These are phyloP conservation scores for Cryptomeria japonica DNA, from an alignment of 75 land plant genomes.

Conservation along the genomic window DNA sequence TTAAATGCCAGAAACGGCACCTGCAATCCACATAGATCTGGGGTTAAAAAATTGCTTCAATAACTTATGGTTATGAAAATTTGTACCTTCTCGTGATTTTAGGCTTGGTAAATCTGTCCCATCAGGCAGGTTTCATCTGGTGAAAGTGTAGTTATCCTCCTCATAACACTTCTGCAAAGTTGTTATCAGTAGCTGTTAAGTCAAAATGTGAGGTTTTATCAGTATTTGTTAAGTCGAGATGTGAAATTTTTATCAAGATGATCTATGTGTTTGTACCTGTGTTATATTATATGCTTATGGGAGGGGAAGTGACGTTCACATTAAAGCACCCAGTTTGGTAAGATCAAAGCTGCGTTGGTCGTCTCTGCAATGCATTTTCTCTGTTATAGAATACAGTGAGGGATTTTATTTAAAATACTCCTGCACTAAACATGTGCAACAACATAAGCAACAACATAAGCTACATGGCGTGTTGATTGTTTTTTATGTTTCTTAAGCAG, in stretches of 20 bases:
- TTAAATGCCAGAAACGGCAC: not conserved
- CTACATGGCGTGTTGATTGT: not conserved
- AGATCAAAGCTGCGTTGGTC: not conserved
- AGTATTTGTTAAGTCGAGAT: too few species aligned
- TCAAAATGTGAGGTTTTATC: not conserved
- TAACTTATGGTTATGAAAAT: not conserved
- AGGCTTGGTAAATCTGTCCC: not conserved
- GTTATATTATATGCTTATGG: not conserved
- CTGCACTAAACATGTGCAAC: not conserved
- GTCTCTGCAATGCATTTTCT: not conserved
- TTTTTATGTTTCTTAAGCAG: not conserved
- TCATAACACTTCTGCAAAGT: not conserved
- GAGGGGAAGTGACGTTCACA: not conserved
- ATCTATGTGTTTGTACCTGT: too few species aligned
- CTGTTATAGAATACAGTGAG: not conserved
- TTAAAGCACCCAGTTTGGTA: not conserved
- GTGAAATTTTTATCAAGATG: too few species aligned
- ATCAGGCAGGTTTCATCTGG: not conserved
- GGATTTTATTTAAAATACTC: not conserved
- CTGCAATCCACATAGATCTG: not conserved
- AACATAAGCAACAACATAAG: not conserved
- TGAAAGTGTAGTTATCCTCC: not conserved
- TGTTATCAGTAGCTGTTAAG: not conserved
- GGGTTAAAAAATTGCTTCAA: not conserved
- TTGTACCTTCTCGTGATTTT: not conserved